phyloP scores from a whole-genome alignment of 306 rosid genomes.

The Vicia faba region DNA sequence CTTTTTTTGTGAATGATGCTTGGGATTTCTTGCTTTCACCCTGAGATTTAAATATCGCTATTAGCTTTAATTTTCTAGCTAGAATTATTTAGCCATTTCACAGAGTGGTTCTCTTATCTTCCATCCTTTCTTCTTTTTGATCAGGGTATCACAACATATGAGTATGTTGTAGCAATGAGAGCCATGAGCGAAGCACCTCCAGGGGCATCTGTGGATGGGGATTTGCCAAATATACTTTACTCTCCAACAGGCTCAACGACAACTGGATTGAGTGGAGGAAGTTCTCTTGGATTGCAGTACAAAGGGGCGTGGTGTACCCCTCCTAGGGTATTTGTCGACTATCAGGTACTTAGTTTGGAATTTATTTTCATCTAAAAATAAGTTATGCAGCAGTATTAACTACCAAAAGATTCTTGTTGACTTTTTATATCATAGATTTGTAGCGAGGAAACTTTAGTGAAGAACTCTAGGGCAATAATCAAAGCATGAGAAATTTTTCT shows the following conservation, averaged over 20 bases:
- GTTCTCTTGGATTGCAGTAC: constrained; percentile 87
- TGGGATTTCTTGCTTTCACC: constrained; percentile 18
- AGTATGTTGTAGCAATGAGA: constrained; percentile 96
- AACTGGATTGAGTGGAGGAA: constrained; percentile 97
- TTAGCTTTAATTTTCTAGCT: constrained; percentile 24
- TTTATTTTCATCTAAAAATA: constrained; percentile 23
- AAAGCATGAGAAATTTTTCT: not conserved
- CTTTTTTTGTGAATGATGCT: constrained; percentile 4
- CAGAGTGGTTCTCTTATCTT: constrained; percentile 33
- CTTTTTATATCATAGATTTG: constrained; percentile 23
- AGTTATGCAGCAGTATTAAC: constrained; percentile 13
- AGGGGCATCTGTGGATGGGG: constrained; percentile 70
- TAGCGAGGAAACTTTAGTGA: constrained; percentile 12
- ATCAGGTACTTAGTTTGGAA: constrained; percentile 68
- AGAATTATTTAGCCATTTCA: constrained; percentile 15
- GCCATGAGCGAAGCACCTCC: constrained; percentile 87
- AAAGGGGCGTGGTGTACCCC: constrained; percentile 99
- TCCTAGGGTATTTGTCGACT: constrained; percentile 91
- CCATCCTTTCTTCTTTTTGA: constrained; percentile 36
- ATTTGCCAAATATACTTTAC: constrained; percentile 61
- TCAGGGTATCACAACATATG: constrained; percentile 97
- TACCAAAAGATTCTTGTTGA: constrained; percentile 23
- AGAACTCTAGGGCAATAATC: constrained; percentile 5
- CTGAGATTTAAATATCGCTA: constrained; percentile 19
- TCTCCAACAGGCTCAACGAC: constrained; percentile 94